Evolutionary conservation across 768 basidiomycete species (phyloP), one percentile per base, ranked within the genome.

Genomic region (Hygrophorus russula): DNA sequence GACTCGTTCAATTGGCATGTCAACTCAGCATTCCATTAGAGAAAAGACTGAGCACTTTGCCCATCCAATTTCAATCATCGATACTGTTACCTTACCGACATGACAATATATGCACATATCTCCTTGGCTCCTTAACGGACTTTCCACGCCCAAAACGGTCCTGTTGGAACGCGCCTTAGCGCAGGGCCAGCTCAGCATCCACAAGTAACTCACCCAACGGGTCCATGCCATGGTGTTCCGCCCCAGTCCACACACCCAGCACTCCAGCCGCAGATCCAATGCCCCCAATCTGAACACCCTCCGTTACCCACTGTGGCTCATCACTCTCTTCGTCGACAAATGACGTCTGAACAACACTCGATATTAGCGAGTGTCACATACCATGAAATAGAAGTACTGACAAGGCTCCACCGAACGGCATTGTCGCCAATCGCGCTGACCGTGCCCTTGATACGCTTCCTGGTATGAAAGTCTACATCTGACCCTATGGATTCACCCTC

Each of bases 281-380:
- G 2, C 68, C 68, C 10, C 78, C 78, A 9, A 78, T 54, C 46
- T 80, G 77, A 0, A 79, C 59, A n/a, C 66, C 72, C 47, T 80
- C 76, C 10, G 65, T 69, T 1, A 61, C 57, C 77, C 76, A 79
- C 47, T 74, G 68, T 0, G 67, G 60, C 4, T 46, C 46, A 14
- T 55, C 52, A 13, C 65, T 56, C 9, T 60, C 60, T 0, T 7
- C 24, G 19, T 24, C 13, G 9, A 5, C 11, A 7, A 29, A 10
- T 28, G 8, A 31, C 17, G 37, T 30, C 24, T 24, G 24, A n/a
- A n/a, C n/a, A n/a, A n/a, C n/a, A n/a, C n/a, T n/a, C n/a, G n/a
- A n/a, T n/a, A n/a, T n/a, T n/a, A n/a, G n/a, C n/a, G n/a, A n/a
- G n/a, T n/a, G n/a, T n/a, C n/a, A n/a, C n/a, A n/a, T n/a, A n/a